A percentile compares a stretch with the other conserved stretches of the same genome.
phyloP scores from a whole-genome alignment of 2,329 filamentous ascomycete species.

The Alternaria rosae region DNA sequence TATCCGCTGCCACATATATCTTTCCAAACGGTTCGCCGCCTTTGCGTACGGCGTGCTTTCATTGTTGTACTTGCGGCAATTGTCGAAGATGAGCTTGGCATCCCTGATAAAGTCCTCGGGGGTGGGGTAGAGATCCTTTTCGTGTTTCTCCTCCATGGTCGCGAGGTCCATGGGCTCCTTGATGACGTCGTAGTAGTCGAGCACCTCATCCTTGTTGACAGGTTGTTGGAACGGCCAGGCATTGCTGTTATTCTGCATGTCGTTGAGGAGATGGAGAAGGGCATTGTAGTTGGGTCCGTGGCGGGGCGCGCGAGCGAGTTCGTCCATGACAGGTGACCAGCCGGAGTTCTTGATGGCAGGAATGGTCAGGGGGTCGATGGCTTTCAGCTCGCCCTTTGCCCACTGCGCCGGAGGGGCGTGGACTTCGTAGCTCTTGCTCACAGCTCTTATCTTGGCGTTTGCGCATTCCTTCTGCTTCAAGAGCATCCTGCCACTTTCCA shows the following conservation, averaged over 20 bases:
- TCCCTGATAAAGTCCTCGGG: slow-evolving; percentile 94
- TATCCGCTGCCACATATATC: slow-evolving; percentile 95
- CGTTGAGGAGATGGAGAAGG: slow-evolving; percentile 88
- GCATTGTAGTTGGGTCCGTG: slow-evolving; percentile 97
- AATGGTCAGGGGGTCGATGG: slow-evolving; percentile 85
- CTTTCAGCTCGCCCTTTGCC: slow-evolving; percentile 70
- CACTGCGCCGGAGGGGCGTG: slow-evolving; percentile 87
- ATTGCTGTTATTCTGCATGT: slow-evolving; percentile 90
- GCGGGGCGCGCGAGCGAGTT: slow-evolving; percentile 89
- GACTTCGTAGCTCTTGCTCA: slow-evolving; percentile 85
- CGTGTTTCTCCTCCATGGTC: slow-evolving; percentile 95
- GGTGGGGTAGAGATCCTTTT: slow-evolving; percentile 88
- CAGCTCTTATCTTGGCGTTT: slow-evolving; percentile 91
- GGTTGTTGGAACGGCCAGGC: slow-evolving; percentile 95
- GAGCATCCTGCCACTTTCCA: slow-evolving; percentile 91
- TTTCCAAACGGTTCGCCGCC: slow-evolving; percentile 89
- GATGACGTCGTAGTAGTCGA: slow-evolving; percentile 99
- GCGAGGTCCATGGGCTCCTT: slow-evolving; percentile 95
- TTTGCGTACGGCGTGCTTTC: slow-evolving; percentile 96
- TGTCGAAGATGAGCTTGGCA: slow-evolving; percentile 88
- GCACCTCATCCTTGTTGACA: slow-evolving; percentile 93
- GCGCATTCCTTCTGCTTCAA: slow-evolving; percentile 97
- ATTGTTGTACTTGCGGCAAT: slow-evolving; percentile 96
- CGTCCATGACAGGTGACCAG: slow-evolving; percentile 98
- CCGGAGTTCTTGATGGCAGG: slow-evolving; percentile 87